Conservation (phyloP, 2,329 filamentous ascomycete species). For the Nannizziopsis arthrosporioides region DNA sequence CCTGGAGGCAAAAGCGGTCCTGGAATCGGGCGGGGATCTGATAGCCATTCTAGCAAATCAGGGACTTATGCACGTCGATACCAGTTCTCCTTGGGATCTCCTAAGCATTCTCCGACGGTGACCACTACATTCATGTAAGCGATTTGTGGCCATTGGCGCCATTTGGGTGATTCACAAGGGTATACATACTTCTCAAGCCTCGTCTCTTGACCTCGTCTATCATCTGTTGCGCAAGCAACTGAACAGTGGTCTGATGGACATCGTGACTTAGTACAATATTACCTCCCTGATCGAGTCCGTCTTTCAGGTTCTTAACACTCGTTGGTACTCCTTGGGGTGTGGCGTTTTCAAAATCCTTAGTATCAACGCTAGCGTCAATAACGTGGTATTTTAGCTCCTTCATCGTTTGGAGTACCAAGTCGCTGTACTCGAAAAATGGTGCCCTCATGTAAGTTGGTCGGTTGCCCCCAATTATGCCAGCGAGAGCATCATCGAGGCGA, state of each 20-base stretch:
- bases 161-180: neutral
- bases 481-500: constrained; percentile 31
- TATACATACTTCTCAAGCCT: constrained; percentile 7
- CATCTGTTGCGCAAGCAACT: constrained; percentile 8
- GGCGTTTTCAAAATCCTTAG: constrained; percentile 31
- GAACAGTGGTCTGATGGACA: constrained; percentile 8
- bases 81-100: constrained; percentile 10
- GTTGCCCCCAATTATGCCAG: constrained; percentile 30
- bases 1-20: too few species aligned
- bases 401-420: constrained; percentile 27
- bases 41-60: too few species aligned
- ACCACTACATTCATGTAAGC: constrained; percentile 8
- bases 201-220: constrained; percentile 7
- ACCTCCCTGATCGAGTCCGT: neutral
- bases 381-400: constrained; percentile 36
- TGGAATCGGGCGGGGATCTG: too few species aligned
- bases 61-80: neutral
- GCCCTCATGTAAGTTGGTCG: constrained; percentile 40
- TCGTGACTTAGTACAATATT: constrained; percentile 6
- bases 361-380: constrained; percentile 34
- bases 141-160: too few species aligned
- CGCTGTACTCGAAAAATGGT: constrained; percentile 32
- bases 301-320: constrained; percentile 2
- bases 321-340: neutral
- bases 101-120: constrained; percentile 10